Conservation (phyloP, 2,329 filamentous ascomycete species). For the Sphaerostilbella broomeana region DNA sequence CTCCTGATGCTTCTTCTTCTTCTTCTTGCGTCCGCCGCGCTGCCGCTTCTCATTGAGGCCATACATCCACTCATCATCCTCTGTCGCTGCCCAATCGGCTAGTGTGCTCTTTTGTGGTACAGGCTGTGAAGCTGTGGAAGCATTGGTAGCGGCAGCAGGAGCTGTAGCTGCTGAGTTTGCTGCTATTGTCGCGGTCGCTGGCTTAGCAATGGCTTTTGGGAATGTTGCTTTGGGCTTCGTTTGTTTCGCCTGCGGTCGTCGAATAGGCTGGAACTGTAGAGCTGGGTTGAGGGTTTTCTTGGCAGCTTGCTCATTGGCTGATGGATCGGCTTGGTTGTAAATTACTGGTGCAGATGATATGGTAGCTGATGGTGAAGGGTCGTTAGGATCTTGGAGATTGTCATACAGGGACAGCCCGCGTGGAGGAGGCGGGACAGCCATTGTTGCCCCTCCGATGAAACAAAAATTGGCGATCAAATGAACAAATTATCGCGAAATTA, state of each 20-base stretch:
- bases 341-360: conserved; percentile 71
- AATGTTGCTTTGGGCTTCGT: conserved; percentile 56
- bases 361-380: conserved; percentile 46
- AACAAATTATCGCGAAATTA: background rate
- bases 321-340: conserved; percentile 53
- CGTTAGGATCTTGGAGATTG: conserved; percentile 63
- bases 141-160: conserved; percentile 27
- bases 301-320: conserved; percentile 36
- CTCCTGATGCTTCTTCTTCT: conserved; percentile 57
- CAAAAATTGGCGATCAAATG: background rate
- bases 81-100: conserved; percentile 72
- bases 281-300: conserved; percentile 58
- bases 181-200: conserved; percentile 24
- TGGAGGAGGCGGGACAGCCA: conserved; percentile 34
- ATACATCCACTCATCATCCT: conserved; percentile 77
- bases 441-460: conserved; percentile 16
- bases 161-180: too few relatives aligned
- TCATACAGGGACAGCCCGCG: conserved; percentile 71
- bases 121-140: conserved; percentile 25
- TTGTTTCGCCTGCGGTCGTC: conserved; percentile 60
- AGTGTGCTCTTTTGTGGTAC: conserved; percentile 59
- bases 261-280: conserved; percentile 81
- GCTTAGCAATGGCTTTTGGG: conserved; percentile 35
- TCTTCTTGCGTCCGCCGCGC: conserved; percentile 72
- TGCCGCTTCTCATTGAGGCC: conserved; percentile 57